Percentiles rank a stretch among this genome's conserved stretches.
These are phyloP conservation scores for Boletus hoseneyae DNA, from an alignment of 1,284 basidiomycete species.

Conservation along the genomic window DNA sequence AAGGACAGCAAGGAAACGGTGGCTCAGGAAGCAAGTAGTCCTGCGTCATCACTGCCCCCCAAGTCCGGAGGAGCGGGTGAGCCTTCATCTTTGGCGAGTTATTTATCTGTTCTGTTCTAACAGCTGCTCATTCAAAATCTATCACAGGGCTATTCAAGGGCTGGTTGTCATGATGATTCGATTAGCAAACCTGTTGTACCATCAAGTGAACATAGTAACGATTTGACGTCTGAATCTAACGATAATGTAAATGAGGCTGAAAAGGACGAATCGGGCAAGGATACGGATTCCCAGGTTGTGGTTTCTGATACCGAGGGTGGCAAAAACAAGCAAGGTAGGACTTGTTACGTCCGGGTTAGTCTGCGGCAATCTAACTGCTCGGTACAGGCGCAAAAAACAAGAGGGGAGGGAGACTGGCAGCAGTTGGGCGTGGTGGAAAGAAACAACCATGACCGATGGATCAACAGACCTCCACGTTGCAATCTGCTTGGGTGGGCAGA, in stretches of 20 bases:
- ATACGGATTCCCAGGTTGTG: slow-evolving; percentile 17
- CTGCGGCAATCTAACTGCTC: slow-evolving; percentile 9
- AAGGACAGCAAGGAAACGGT: slow-evolving; percentile 8
- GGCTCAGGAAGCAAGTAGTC: not conserved
- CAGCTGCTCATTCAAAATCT: slow-evolving; percentile 27
- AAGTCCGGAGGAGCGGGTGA: slow-evolving; percentile 28
- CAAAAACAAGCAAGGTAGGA: slow-evolving; percentile 16
- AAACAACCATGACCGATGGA: not conserved
- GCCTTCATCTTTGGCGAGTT: slow-evolving; percentile 32
- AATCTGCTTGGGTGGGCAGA: not conserved
- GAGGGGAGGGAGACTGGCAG: not conserved
- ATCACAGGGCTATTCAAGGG: slow-evolving; percentile 15
- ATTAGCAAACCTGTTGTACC: slow-evolving; percentile 28
- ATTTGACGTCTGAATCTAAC: slow-evolving; percentile 24
- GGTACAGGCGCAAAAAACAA: slow-evolving; percentile 5
- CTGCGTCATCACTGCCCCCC: not conserved
- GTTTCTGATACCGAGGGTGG: slow-evolving; percentile 19
- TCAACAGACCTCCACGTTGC: slow-evolving; percentile 1
- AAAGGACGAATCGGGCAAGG: slow-evolving; percentile 28
- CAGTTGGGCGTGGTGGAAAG: not conserved
- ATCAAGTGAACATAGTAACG: slow-evolving; percentile 21
- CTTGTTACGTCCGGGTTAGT: not conserved
- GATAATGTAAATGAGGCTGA: slow-evolving; percentile 27
- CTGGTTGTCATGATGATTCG: slow-evolving; percentile 14
- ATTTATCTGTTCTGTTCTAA: slow-evolving; percentile 24